These are phyloP conservation scores for Fimicolochytrium jonesii DNA, from an alignment of 192 early-diverging fungal species.

Conservation along the genomic window DNA sequence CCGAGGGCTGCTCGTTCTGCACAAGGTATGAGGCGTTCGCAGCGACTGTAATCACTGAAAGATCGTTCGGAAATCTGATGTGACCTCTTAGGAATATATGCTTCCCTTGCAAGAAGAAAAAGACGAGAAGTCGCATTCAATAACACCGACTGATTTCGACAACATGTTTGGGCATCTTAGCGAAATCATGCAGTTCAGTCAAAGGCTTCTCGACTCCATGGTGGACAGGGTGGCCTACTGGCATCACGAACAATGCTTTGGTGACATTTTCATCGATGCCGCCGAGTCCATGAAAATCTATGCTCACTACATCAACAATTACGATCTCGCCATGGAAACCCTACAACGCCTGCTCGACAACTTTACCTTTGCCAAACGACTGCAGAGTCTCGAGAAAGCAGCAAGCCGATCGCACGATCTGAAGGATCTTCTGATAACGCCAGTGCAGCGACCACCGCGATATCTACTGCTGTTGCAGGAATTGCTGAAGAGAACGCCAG, in stretches of 20 bases:
- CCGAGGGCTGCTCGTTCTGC: conserved; percentile 14
- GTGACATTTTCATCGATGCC: conserved; percentile 21
- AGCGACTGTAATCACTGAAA: too few relatives aligned
- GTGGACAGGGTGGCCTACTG: conserved; percentile 16
- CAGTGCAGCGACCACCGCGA: conserved; percentile 18
- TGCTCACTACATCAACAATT: conserved; percentile 23
- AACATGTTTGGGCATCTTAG: conserved; percentile 14
- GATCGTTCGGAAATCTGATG: background rate
- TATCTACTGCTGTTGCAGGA: conserved; percentile 19
- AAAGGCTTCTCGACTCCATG: conserved; percentile 2
- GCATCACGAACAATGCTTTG: conserved; percentile 16
- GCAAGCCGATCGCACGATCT: conserved; percentile 5
- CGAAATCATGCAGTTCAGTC: conserved; percentile 20
- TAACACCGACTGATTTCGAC: conserved; percentile 8
- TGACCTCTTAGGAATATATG: conserved; percentile 16
- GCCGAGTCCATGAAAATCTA: conserved; percentile 25
- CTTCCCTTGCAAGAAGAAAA: conserved; percentile 20
- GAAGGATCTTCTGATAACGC: conserved; percentile 19
- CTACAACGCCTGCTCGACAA: too few relatives aligned
- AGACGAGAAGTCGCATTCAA: background rate
- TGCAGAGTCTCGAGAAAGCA: too few relatives aligned
- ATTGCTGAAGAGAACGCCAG: conserved; percentile 9
- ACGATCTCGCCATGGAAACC: conserved; percentile 12
- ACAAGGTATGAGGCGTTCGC: conserved; percentile 13
- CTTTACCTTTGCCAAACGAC: too few relatives aligned